phyloP scores from a whole-genome alignment of 2,329 filamentous ascomycete species.

The Alternaria longipes region DNA sequence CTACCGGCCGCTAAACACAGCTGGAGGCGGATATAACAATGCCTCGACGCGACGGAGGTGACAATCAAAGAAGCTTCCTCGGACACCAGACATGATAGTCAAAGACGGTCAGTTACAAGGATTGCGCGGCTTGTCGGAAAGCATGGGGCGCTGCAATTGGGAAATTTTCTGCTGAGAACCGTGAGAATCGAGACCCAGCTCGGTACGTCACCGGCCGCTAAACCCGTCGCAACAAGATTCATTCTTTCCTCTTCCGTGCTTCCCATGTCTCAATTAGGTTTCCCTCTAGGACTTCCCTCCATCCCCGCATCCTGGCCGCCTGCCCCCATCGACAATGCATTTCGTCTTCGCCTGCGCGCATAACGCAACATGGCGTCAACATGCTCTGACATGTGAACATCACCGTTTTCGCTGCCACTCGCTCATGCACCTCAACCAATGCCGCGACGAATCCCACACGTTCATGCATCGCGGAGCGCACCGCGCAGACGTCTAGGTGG shows the following conservation, averaged over 20 bases:
- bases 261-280: not conserved
- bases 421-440: constrained; percentile 19
- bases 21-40: constrained; percentile 1
- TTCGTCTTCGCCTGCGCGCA: not conserved
- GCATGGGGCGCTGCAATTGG: constrained; percentile 15
- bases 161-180: constrained; percentile 18
- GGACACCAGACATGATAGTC: constrained; percentile 4
- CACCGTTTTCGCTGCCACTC: constrained; percentile 17
- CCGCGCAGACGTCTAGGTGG: constrained; percentile 7
- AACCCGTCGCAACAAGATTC: not conserved
- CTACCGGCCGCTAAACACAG: constrained; percentile 10
- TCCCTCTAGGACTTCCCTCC: not conserved
- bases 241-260: constrained; percentile 8
- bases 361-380: constrained; percentile 25
- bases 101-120: constrained; percentile 9
- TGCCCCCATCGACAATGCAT: not conserved
- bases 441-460: constrained; percentile 14
- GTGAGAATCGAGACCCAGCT: constrained; percentile 17
- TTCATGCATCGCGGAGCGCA: constrained; percentile 19
- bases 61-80: constrained; percentile 1
- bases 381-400: constrained; percentile 8
- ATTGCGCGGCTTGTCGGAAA: constrained; percentile 18
- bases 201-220: constrained; percentile 27
- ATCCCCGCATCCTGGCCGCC: constrained; percentile 1
- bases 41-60: constrained; percentile 2